Conservation (phyloP, 2,329 filamentous ascomycete genomes). For the Aspergillus carbonarius region DNA sequence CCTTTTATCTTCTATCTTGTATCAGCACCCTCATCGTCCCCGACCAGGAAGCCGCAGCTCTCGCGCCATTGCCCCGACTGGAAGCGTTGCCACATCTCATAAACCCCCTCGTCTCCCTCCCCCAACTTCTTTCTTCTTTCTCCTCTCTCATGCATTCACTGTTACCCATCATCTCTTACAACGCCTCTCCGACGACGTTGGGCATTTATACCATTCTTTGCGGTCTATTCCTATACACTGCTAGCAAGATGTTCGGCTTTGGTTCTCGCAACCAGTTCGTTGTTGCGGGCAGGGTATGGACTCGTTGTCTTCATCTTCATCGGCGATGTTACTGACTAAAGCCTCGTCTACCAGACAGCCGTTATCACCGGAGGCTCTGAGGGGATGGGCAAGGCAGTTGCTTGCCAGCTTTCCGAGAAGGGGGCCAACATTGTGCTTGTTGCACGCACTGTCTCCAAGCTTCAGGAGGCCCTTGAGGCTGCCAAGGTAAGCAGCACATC, state of each 20-base stretch:
- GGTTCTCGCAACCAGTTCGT: slow-evolving; percentile 69
- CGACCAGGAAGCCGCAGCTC: too few relatives aligned
- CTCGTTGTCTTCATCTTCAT: neutral
- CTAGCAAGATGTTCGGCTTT: slow-evolving; percentile 42
- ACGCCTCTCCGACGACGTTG: slow-evolving; percentile 26
- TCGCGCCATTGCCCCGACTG: slow-evolving; percentile 7
- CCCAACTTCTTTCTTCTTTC: slow-evolving; percentile 6
- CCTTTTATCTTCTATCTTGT: too few relatives aligned
- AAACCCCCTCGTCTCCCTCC: slow-evolving; percentile 12
- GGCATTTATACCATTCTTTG: slow-evolving; percentile 34
- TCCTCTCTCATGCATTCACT: slow-evolving; percentile 24
- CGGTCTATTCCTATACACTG: slow-evolving; percentile 33
- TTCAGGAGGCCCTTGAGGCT: slow-evolving; percentile 66
- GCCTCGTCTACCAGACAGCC: slow-evolving; percentile 62
- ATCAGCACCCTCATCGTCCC: too few relatives aligned
- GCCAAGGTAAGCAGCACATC: slow-evolving; percentile 55
- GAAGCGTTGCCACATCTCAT: slow-evolving; percentile 4
- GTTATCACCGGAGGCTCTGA: slow-evolving; percentile 90
- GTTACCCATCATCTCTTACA: slow-evolving; percentile 20
- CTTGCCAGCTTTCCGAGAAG: slow-evolving; percentile 71
- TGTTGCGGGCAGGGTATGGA: slow-evolving; percentile 75
- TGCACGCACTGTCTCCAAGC: slow-evolving; percentile 72
- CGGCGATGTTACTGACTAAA: slow-evolving; percentile 1
- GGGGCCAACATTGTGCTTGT: slow-evolving; percentile 87
- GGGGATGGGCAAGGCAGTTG: slow-evolving; percentile 80